Evolutionary conservation across 768 basidiomycete genomes (phyloP).

Genomic region (Naganishia kalamii): DNA sequence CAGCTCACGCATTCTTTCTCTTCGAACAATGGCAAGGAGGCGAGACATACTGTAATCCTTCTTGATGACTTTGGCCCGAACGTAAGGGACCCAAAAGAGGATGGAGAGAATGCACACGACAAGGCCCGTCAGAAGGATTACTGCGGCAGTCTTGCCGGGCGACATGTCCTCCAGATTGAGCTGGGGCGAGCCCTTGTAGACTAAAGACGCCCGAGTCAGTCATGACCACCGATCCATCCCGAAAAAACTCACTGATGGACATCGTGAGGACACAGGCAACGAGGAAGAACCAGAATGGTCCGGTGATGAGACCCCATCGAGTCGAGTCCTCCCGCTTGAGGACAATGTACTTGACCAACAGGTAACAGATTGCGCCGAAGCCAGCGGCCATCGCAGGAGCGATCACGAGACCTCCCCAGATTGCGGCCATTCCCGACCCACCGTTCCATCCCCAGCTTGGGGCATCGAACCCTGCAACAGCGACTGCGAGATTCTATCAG

Average conservation of each 20-base stretch:
- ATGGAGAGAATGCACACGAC: slow-evolving; percentile 44
- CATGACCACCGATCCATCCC: background rate
- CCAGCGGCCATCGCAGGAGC: slow-evolving; percentile 46
- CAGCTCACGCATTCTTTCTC: background rate
- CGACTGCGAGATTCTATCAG: slow-evolving; percentile 22
- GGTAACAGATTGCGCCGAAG: slow-evolving; percentile 45
- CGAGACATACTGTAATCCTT: slow-evolving; percentile 46
- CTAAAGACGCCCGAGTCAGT: background rate
- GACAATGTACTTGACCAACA: slow-evolving; percentile 46
- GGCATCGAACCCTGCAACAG: slow-evolving; percentile 44
- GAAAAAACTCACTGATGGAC: slow-evolving; percentile 39
- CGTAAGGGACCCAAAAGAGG: slow-evolving; percentile 50
- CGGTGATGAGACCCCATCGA: slow-evolving; percentile 40
- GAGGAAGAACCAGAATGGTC: slow-evolving; percentile 43
- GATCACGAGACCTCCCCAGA: slow-evolving; percentile 46
- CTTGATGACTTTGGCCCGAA: slow-evolving; percentile 47
- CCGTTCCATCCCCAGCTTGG: slow-evolving; percentile 51
- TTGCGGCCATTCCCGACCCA: slow-evolving; percentile 45
- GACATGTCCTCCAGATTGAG: slow-evolving; percentile 46
- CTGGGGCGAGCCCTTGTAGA: slow-evolving; percentile 49
- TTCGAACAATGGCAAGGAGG: background rate
- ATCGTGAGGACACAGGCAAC: slow-evolving; percentile 48
- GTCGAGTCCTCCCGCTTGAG: slow-evolving; percentile 44
- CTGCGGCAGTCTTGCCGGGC: slow-evolving; percentile 39
- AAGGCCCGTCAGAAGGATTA: slow-evolving; percentile 46